phyloP scores from a whole-genome alignment of 2,329 filamentous ascomycete genomes.

The Remersonia thermophila region DNA sequence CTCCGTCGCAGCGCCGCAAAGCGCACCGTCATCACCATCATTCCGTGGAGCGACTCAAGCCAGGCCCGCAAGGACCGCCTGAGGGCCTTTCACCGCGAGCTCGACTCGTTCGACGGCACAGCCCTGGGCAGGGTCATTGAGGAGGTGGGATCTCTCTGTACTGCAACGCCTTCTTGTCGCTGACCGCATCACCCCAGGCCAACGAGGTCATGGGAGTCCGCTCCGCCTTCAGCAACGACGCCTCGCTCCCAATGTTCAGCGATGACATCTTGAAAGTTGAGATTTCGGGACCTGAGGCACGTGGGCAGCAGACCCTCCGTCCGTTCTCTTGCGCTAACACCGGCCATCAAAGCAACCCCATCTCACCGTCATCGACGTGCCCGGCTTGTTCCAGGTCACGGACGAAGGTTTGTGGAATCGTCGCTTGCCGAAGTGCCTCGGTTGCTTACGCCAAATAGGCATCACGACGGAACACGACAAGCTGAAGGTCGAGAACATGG shows the following conservation, averaged over 20 bases:
- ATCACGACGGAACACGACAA: constrained; percentile 34
- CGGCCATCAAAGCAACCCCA: constrained; percentile 23
- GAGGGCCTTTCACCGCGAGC: constrained; percentile 21
- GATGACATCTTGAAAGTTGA: constrained; percentile 34
- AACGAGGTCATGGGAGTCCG: constrained; percentile 34
- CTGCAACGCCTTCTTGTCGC: no score
- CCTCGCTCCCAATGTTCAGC: constrained; percentile 27
- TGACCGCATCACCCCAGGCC: constrained; percentile 23
- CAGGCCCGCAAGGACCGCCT: constrained; percentile 15
- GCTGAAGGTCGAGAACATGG: constrained; percentile 33
- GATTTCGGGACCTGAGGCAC: constrained; percentile 31
- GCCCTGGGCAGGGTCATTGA: constrained; percentile 28
- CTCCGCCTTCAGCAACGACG: constrained; percentile 1
- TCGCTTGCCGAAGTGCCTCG: neutral
- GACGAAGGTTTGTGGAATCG: constrained; percentile 18
- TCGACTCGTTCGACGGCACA: constrained; percentile 24
- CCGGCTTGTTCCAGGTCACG: constrained; percentile 36
- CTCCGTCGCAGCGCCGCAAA: constrained; percentile 25
- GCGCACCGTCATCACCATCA: constrained; percentile 32
- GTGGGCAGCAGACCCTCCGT: neutral
- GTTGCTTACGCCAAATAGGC: neutral
- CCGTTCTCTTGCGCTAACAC: neutral
- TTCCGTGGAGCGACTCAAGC: constrained; percentile 19
- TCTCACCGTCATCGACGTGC: constrained; percentile 42
- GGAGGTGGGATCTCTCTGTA: constrained; percentile 22